Evolutionary conservation across 140 eudicot genomes (phyloP).

Genomic region (Flaveria floridana): DNA sequence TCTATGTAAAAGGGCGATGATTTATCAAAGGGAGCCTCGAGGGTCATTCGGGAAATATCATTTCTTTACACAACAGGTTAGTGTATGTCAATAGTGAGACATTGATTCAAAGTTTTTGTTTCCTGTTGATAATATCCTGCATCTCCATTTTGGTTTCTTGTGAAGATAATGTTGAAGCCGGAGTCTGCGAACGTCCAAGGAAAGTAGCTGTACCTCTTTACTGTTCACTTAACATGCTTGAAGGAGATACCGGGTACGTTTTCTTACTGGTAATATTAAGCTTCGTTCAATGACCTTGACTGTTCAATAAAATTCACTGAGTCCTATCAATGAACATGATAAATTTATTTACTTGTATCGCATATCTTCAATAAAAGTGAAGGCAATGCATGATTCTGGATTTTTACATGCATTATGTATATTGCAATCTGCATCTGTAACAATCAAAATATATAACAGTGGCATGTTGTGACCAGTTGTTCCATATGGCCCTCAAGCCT

Average conservation of each 20-base stretch:
- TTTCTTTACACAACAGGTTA: constrained; percentile 67
- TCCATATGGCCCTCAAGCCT: constrained; percentile 93
- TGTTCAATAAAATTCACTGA: background rate
- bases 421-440: constrained; percentile 12
- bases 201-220: constrained; percentile 56
- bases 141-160: constrained; percentile 24
- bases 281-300: background rate
- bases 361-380: background rate
- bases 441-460: background rate
- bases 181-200: constrained; percentile 34
- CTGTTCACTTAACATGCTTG: constrained; percentile 92
- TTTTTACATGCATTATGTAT: background rate
- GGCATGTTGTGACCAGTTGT: constrained; percentile 57
- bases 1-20: constrained; percentile 50
- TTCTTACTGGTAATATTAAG: background rate
- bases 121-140: background rate
- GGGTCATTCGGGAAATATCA: constrained; percentile 54
- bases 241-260: constrained; percentile 95
- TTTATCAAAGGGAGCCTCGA: constrained; percentile 46
- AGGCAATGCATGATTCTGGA: background rate
- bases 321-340: constrained; percentile 3
- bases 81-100: constrained; percentile 20
- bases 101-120: background rate
- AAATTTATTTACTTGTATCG: background rate
- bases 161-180: constrained; percentile 41